phyloP scores from a whole-genome alignment of 2,329 filamentous ascomycete species.

The Rasamsonia emersonii region DNA sequence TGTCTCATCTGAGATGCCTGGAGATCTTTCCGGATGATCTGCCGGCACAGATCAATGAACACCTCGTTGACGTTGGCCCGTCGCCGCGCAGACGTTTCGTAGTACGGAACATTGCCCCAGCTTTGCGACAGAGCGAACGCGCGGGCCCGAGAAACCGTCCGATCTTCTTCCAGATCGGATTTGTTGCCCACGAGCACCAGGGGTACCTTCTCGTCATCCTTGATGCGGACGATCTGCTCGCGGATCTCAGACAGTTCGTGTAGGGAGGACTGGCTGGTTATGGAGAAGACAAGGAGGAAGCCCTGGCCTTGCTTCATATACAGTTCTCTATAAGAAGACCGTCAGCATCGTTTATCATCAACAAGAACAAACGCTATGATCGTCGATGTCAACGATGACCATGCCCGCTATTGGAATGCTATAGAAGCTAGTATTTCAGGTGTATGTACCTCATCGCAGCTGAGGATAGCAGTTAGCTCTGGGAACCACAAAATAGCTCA shows the following conservation, averaged over 20 bases:
- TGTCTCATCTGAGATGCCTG: conserved; percentile 26
- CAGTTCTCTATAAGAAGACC: conserved; percentile 49
- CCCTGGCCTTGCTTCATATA: conserved; percentile 94
- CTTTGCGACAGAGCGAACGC: conserved; percentile 78
- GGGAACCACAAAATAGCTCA: conserved; percentile 1
- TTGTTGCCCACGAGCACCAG: conserved; percentile 93
- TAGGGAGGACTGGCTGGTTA: conserved; percentile 76
- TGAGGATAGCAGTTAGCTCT: conserved; percentile 16
- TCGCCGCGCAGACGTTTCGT: conserved; percentile 77
- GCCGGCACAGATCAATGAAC: conserved; percentile 74
- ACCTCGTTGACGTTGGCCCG: conserved; percentile 85
- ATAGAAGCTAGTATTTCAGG: background rate
- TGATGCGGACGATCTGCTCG: conserved; percentile 85
- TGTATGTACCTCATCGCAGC: conserved; percentile 48
- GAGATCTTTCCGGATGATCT: conserved; percentile 66
- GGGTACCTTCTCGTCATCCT: conserved; percentile 74
- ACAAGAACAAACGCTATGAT: too few relatives aligned
- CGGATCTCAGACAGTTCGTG: conserved; percentile 71
- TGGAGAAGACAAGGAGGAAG: conserved; percentile 86
- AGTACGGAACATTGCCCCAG: conserved; percentile 83
- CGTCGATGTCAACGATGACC: too few relatives aligned
- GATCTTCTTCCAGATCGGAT: conserved; percentile 78
- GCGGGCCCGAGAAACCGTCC: conserved; percentile 65
- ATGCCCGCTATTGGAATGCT: conserved; percentile 19
- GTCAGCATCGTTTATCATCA: background rate